Conservation (phyloP, 2,329 filamentous ascomycete species). For the Phialophora chinensis region DNA sequence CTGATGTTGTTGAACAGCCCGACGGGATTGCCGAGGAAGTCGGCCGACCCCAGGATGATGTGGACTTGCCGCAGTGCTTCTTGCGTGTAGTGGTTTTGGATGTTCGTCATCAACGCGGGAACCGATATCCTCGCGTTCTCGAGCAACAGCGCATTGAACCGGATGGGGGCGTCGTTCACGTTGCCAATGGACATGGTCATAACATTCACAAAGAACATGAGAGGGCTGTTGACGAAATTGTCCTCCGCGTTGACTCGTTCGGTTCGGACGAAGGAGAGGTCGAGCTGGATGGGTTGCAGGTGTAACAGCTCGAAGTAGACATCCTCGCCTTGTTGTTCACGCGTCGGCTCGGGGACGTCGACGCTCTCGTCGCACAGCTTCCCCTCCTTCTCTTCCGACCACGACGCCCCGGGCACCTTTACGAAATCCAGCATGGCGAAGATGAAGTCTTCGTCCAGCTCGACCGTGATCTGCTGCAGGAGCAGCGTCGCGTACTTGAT, state of each 20-base stretch:
- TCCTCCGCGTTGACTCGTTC: constrained; percentile 96
- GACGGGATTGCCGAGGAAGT: constrained; percentile 96
- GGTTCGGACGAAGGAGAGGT: constrained; percentile 95
- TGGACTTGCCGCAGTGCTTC: constrained; percentile 95
- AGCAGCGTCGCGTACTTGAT: constrained; percentile 97
- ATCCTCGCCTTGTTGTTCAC: constrained; percentile 83
- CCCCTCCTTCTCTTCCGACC: constrained; percentile 81
- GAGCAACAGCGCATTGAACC: constrained; percentile 89
- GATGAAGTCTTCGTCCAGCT: constrained; percentile 97
- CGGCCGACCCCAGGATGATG: constrained; percentile 94
- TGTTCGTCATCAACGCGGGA: constrained; percentile 79
- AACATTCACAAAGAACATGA: constrained; percentile 99
- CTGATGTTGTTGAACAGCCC: constrained; percentile 98
- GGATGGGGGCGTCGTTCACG: constrained; percentile 94
- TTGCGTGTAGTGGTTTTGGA: constrained; percentile 94
- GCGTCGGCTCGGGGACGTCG: constrained; percentile 88
- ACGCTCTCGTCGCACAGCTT: constrained; percentile 87
- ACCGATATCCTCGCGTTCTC: constrained; percentile 94
- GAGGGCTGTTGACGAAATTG: constrained; percentile 85
- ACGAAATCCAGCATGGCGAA: constrained; percentile 94
- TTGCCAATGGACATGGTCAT: constrained; percentile 99
- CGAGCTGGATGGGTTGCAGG: constrained; percentile 96
- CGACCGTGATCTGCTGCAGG: constrained; percentile 96
- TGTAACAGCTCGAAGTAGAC: constrained; percentile 98
- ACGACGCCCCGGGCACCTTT: constrained; percentile 87